Base-by-base conservation (phyloP, 208 protist genomes). In the Vickermania spadyakhi region DNA sequence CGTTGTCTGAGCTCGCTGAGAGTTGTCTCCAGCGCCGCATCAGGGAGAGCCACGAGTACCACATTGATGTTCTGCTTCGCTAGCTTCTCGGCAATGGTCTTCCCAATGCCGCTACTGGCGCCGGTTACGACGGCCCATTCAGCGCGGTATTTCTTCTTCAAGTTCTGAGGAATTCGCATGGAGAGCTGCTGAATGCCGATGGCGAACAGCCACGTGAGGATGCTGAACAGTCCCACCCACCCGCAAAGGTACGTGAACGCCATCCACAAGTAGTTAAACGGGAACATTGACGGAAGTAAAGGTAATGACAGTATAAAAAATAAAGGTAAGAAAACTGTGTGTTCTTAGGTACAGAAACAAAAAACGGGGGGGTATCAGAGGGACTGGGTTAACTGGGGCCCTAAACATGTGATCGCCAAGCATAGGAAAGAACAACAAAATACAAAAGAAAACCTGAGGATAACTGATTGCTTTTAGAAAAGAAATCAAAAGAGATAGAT, bases 91-190 rank as follows among this genome's bases (percentile, higher is more conserved):
- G 90, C 76, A 58, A 97, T 96, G 26, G 87, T 94, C 64, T 88
- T 93, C 27, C 96, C 96, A 62, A 98, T 98, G 42, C 96, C 96
- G 70, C 95, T 96, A 61, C 93, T 96, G 7, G 82, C 80, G 58
- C 96, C 96, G 21, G 96, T 98, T 18, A 98, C 91, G 29, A 98
- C 74, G 4, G 64, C 87, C 86, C 88, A 96, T 62, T 89, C 68
- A 2, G 84, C 79, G 56, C 72, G 62, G 71, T 93, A 92, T 64
- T 81, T 84, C 41, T 82, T 78, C 58, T 84, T 79, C 26, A 91
- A 73, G 64, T 91, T 73, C 42, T 85, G 83, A 29, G 87, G 87
- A 52, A 86, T 61, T 27, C 75, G 68, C 45, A 91, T 29, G 18
- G 79, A 65, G 49, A 86, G 58, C 56, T 84, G 67, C 71, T 94